phyloP scores from a whole-genome alignment of 768 basidiomycete genomes.

The Russula lepida region DNA sequence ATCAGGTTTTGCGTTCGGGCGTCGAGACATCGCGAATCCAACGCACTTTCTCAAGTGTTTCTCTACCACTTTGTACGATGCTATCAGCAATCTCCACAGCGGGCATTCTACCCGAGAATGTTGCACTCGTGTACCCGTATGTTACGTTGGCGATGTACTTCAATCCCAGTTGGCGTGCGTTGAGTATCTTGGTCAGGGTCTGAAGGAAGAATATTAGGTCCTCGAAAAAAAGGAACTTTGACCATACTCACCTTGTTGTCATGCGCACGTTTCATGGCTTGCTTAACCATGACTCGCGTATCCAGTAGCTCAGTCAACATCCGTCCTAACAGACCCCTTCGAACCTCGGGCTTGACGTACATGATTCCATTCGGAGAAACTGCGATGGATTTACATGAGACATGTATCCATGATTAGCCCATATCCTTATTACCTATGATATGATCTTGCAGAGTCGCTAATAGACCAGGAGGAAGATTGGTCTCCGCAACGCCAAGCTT shows the following conservation, averaged over 20 bases:
- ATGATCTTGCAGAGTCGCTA: constrained; percentile 65
- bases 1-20: neutral
- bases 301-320: constrained; percentile 92
- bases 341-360: constrained; percentile 79
- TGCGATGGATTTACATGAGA: constrained; percentile 28
- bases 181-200: constrained; percentile 67
- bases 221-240: constrained; percentile 2
- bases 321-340: constrained; percentile 77
- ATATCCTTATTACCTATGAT: constrained; percentile 50
- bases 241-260: constrained; percentile 54
- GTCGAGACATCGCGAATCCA: neutral
- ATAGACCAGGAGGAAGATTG: constrained; percentile 53
- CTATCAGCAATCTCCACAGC: constrained; percentile 97
- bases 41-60: constrained; percentile 85
- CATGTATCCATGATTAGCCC: neutral
- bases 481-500: constrained; percentile 83
- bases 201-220: constrained; percentile 26
- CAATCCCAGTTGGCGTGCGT: constrained; percentile 86
- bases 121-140: constrained; percentile 93
- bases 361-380: constrained; percentile 95
- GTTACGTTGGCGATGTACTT: constrained; percentile 94
- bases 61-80: constrained; percentile 93
- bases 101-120: constrained; percentile 95
- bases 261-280: constrained; percentile 80
- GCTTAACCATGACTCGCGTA: constrained; percentile 96